A percentile compares a stretch with the other conserved stretches of the same genome.
Conservation (phyloP, 1,284 basidiomycete species). For the Cystobasidiaceae sp. region DNA sequence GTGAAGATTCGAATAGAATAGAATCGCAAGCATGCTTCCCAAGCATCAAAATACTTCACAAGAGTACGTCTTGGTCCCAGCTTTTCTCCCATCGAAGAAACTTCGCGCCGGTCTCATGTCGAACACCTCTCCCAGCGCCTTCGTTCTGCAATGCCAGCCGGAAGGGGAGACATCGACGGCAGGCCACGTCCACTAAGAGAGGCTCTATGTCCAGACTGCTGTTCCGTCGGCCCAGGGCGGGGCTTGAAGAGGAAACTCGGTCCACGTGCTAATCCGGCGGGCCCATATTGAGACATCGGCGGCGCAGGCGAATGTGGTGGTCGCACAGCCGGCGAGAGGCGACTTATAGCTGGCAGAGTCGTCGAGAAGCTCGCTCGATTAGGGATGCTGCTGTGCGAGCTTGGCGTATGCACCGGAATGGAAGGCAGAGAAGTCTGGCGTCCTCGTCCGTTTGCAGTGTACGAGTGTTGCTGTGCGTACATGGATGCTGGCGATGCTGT, state of each 20-base stretch:
- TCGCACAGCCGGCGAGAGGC: background rate
- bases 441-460: background rate
- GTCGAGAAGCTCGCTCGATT: background rate
- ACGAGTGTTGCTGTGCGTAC: background rate
- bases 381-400: background rate
- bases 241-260: background rate
- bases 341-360: slow-evolving; percentile 3
- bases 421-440: background rate
- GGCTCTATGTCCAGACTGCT: slow-evolving; percentile 1
- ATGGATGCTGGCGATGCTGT: background rate
- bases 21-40: too few species aligned
- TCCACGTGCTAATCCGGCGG: background rate
- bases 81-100: background rate
- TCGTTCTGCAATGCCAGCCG: slow-evolving; percentile 13
- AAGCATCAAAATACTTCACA: too few species aligned
- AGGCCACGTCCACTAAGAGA: slow-evolving; percentile 1
- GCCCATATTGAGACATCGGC: background rate
- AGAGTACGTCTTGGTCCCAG: too few species aligned
- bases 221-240: slow-evolving; percentile 8
- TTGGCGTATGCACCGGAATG: background rate
- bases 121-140: slow-evolving; percentile 30
- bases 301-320: background rate
- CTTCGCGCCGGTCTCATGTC: background rate
- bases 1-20: too few species aligned
- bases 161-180: background rate